A percentile compares a stretch with the other conserved stretches of the same genome.
Evolutionary conservation across 129 eudicot genomes (phyloP).

Genomic region (Rutidosis leptorrhynchoides): DNA sequence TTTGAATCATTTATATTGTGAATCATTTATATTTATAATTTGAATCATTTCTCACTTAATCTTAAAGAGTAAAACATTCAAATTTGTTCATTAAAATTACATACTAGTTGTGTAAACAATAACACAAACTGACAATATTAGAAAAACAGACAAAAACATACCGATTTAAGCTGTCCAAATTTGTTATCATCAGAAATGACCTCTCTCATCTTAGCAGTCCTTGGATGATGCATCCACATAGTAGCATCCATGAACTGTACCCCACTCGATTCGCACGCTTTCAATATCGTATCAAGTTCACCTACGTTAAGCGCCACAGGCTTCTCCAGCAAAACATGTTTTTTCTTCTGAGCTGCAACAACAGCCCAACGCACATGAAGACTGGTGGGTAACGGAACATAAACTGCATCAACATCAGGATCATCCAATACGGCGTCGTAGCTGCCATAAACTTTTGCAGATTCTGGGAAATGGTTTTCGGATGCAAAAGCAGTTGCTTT

Average conservation of each 20-base stretch:
- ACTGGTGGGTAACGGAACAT: slow-evolving; percentile 63
- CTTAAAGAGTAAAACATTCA: no score
- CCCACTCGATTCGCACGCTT: slow-evolving; percentile 55
- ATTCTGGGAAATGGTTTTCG: slow-evolving; percentile 44
- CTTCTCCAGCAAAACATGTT: slow-evolving; percentile 67
- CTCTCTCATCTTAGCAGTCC: slow-evolving; percentile 52
- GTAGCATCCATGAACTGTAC: slow-evolving; percentile 80
- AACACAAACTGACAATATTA: no score
- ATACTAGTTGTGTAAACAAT: no score
- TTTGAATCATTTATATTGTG: no score
- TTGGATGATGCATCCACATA: slow-evolving; percentile 86
- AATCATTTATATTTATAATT: no score
- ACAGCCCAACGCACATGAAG: slow-evolving; percentile 62
- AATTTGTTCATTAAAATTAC: no score
- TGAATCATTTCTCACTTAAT: no score
- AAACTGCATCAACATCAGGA: slow-evolving; percentile 67
- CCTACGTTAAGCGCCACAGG: slow-evolving; percentile 56
- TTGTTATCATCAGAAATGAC: slow-evolving; percentile 32
- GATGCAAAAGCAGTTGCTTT: slow-evolving; percentile 51
- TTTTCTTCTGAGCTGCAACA: slow-evolving; percentile 51
- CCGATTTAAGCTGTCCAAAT: slow-evolving; percentile 59
- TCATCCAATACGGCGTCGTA: slow-evolving; percentile 62
- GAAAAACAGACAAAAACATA: slow-evolving; percentile 8
- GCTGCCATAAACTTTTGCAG: slow-evolving; percentile 49
- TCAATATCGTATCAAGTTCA: slow-evolving; percentile 54